Percentiles rank a stretch among this genome's conserved stretches.
These are phyloP conservation scores for Mucor velutinosus DNA, from an alignment of 371 early-diverging fungal genomes.

Conservation along the genomic window DNA sequence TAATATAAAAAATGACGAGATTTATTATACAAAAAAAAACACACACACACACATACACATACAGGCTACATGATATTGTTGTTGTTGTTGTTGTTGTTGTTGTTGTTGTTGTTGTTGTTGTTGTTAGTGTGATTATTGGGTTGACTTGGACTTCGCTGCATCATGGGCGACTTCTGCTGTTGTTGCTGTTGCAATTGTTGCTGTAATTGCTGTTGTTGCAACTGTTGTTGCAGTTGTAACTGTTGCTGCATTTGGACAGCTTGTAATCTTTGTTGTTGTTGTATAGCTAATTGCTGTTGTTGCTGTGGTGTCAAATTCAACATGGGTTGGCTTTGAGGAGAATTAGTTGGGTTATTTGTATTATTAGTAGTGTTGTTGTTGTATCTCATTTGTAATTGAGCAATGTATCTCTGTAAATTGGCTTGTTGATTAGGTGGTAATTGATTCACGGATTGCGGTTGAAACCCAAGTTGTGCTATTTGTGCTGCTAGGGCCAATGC, in stretches of 20 bases:
- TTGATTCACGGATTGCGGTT: slow-evolving; percentile 27
- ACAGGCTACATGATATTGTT: neutral
- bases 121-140: neutral
- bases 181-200: slow-evolving; percentile 25
- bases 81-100: slow-evolving; percentile 6
- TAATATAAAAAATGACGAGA: neutral
- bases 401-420: slow-evolving; percentile 42
- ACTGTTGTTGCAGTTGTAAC: slow-evolving; percentile 24
- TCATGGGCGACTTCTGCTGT: slow-evolving; percentile 13
- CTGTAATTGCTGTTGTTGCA: slow-evolving; percentile 17
- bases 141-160: slow-evolving; percentile 17
- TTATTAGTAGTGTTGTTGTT: slow-evolving; percentile 2
- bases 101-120: neutral
- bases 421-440: slow-evolving; percentile 41
- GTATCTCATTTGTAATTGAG: slow-evolving; percentile 41
- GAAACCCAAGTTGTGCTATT: slow-evolving; percentile 43
- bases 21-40: neutral
- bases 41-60: too few species aligned
- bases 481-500: slow-evolving; percentile 42
- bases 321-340: neutral
- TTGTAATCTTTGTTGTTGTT: slow-evolving; percentile 24
- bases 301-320: slow-evolving; percentile 12
- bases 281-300: slow-evolving; percentile 5
- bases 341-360: slow-evolving; percentile 3
- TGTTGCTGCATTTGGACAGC: slow-evolving; percentile 21